These are phyloP conservation scores for Boletus reticulatus DNA, from an alignment of 768 basidiomycete genomes.

Conservation along the genomic window DNA sequence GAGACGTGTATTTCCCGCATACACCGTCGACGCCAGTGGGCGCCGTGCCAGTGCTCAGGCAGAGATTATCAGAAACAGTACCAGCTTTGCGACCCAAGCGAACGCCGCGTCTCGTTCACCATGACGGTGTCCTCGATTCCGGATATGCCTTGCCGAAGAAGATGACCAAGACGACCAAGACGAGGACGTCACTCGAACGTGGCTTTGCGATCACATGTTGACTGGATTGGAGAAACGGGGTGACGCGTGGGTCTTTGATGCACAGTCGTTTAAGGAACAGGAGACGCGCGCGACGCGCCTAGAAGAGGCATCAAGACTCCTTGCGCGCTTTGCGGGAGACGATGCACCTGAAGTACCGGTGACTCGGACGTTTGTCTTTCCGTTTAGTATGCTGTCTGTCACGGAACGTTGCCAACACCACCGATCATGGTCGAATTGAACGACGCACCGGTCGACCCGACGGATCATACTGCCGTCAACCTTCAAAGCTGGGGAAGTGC, in stretches of 20 bases:
- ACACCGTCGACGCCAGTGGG: slow-evolving; percentile 5
- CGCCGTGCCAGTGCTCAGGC: slow-evolving; percentile 20
- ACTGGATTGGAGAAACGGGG: slow-evolving; percentile 68
- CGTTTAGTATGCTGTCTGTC: slow-evolving; percentile 17
- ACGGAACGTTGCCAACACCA: not conserved
- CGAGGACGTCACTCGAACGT: slow-evolving; percentile 48
- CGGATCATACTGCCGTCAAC: slow-evolving; percentile 80
- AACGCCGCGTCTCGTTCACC: slow-evolving; percentile 30
- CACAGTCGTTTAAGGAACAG: slow-evolving; percentile 34
- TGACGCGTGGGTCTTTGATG: slow-evolving; percentile 43
- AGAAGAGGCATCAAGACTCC: slow-evolving; percentile 58
- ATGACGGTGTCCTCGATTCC: slow-evolving; percentile 58
- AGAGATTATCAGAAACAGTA: slow-evolving; percentile 11
- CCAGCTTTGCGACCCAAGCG: slow-evolving; percentile 27
- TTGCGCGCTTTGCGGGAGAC: slow-evolving; percentile 48
- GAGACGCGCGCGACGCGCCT: slow-evolving; percentile 42
- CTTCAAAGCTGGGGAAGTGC: slow-evolving; percentile 84
- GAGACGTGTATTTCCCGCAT: slow-evolving; percentile 50
- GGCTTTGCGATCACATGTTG: slow-evolving; percentile 67
- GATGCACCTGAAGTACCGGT: slow-evolving; percentile 43
- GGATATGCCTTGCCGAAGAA: slow-evolving; percentile 74
- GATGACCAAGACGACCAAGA: slow-evolving; percentile 40
- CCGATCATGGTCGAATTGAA: slow-evolving; percentile 56
- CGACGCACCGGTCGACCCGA: slow-evolving; percentile 60
- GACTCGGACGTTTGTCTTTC: slow-evolving; percentile 54